Percentiles rank a stretch among this genome's conserved stretches.
These are phyloP conservation scores for Melanogaster broomeanus DNA, from an alignment of 768 basidiomycete species.

Conservation along the genomic window DNA sequence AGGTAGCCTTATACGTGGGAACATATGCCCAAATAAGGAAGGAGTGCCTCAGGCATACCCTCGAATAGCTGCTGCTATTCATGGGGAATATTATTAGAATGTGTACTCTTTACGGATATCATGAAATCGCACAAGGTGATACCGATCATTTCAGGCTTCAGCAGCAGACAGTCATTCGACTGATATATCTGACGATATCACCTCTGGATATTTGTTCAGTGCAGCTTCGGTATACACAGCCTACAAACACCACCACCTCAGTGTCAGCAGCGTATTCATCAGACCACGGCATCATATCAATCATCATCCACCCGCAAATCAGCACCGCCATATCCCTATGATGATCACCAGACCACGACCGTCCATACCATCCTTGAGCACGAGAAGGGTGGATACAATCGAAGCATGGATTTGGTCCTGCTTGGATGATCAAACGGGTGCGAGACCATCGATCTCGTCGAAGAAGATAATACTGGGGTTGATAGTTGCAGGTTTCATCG, in stretches of 20 bases:
- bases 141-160: conserved; percentile 75
- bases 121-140: conserved; percentile 92
- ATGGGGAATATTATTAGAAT: neutral
- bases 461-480: too few relatives aligned
- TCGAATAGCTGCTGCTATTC: too few relatives aligned
- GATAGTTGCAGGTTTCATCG: too few relatives aligned
- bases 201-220: conserved; percentile 92
- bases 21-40: too few relatives aligned
- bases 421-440: conserved; percentile 95
- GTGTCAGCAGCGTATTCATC: conserved; percentile 2
- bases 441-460: conserved; percentile 97
- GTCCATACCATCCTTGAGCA: conserved; percentile 99
- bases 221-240: conserved; percentile 97
- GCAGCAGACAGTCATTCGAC: conserved; percentile 79
- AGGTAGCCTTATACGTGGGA: too few relatives aligned
- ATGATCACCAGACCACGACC: conserved; percentile 96
- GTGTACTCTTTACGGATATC: conserved; percentile 92
- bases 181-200: conserved; percentile 98
- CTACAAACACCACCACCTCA: conserved; percentile 36
- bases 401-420: conserved; percentile 99
- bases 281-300: conserved; percentile 9
- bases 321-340: conserved; percentile 95
- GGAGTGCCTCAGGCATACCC: too few relatives aligned
- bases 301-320: conserved; percentile 49
- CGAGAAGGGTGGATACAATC: conserved; percentile 92